phyloP scores from a whole-genome alignment of 441 rosid genomes.

The Erodium moschatum region DNA sequence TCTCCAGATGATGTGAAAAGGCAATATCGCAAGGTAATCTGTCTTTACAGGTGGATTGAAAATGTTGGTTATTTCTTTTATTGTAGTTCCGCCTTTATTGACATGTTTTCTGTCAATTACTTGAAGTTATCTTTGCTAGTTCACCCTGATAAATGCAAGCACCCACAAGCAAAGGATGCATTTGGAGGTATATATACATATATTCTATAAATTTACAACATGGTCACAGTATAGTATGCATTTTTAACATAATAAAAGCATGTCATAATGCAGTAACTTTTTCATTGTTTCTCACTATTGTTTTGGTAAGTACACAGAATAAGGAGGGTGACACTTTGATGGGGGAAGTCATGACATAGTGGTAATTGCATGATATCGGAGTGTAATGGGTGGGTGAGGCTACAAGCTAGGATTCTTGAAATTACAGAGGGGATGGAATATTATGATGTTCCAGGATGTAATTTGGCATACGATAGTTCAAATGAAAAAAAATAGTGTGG shows the following conservation, averaged over 20 bases:
- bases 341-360: no score
- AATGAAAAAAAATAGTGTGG: no score
- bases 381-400: no score
- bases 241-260: background rate
- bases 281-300: background rate
- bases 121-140: slow-evolving; percentile 74
- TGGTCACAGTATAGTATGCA: no score
- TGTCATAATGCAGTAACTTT: background rate
- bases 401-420: no score
- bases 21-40: slow-evolving; percentile 83
- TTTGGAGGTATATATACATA: slow-evolving; percentile 53
- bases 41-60: slow-evolving; percentile 4
- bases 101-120: slow-evolving; percentile 16
- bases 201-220: background rate
- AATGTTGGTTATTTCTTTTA: background rate
- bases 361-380: no score
- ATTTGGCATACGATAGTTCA: no score
- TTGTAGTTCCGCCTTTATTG: slow-evolving; percentile 11
- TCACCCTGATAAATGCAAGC: slow-evolving; percentile 98
- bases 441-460: no score
- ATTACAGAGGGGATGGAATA: no score
- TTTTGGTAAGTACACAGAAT: background rate
- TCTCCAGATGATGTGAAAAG: slow-evolving; percentile 65
- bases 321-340: no score
- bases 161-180: slow-evolving; percentile 94